These are phyloP conservation scores for Fusarium illudens DNA, from an alignment of 2,329 filamentous ascomycete species.

Conservation along the genomic window DNA sequence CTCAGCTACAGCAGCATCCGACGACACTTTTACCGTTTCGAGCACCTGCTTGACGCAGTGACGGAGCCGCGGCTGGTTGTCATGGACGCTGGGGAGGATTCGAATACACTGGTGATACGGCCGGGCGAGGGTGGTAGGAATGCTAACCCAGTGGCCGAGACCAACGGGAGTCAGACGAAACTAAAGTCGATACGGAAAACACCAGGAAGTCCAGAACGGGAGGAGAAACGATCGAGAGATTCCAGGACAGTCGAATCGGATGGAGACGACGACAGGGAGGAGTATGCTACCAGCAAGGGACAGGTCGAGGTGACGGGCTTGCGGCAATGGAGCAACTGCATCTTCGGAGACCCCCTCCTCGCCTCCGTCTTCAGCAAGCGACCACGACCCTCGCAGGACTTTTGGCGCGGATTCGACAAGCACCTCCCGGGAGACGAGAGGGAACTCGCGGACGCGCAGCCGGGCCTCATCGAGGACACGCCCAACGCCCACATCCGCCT, in stretches of 20 bases:
- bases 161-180: slow-evolving; percentile 3
- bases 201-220: background rate
- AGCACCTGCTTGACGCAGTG: slow-evolving; percentile 61
- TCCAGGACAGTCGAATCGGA: slow-evolving; percentile 7
- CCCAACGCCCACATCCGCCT: slow-evolving; percentile 56
- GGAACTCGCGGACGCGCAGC: background rate
- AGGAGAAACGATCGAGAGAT: background rate
- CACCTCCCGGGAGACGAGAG: slow-evolving; percentile 19
- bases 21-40: slow-evolving; percentile 59
- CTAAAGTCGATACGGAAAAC: background rate
- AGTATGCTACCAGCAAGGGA: background rate
- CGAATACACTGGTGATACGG: slow-evolving; percentile 57
- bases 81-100: slow-evolving; percentile 60
- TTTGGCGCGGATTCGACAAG: slow-evolving; percentile 58
- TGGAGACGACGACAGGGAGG: background rate
- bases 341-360: slow-evolving; percentile 69
- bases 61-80: slow-evolving; percentile 61
- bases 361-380: slow-evolving; percentile 57
- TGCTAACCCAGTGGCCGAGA: background rate
- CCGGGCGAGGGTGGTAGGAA: slow-evolving; percentile 11
- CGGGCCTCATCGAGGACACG: slow-evolving; percentile 52
- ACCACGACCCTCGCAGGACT: slow-evolving; percentile 53
- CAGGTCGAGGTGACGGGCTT: slow-evolving; percentile 57
- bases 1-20: slow-evolving; percentile 66
- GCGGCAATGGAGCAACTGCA: slow-evolving; percentile 65